Evolutionary conservation across 257 asterid genomes (phyloP).

Genomic region (Anisodus tanguticus): DNA sequence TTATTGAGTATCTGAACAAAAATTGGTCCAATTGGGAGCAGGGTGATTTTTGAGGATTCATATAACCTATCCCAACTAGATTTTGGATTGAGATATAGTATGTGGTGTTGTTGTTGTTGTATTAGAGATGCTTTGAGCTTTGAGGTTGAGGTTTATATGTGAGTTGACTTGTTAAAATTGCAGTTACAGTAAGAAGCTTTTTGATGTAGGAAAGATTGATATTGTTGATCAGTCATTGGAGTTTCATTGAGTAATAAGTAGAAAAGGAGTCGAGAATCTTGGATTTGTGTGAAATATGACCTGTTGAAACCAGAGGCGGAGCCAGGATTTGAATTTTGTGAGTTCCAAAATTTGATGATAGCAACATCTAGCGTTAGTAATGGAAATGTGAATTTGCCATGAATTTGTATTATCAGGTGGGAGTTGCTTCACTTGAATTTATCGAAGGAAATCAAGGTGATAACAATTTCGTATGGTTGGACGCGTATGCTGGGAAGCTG

Average conservation of each 20-base stretch:
- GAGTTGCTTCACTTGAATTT: background rate
- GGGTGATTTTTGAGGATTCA: background rate
- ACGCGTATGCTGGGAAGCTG: conserved; percentile 25
- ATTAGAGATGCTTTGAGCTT: background rate
- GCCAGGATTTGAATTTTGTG: too few species aligned
- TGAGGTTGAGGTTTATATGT: background rate
- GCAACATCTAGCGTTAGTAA: background rate
- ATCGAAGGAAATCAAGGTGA: background rate
- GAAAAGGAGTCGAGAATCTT: background rate
- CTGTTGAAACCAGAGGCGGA: too few species aligned
- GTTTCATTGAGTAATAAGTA: background rate
- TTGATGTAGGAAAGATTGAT: too few species aligned
- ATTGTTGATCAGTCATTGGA: background rate
- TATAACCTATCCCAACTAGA: background rate
- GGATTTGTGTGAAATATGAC: background rate
- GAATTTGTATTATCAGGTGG: background rate
- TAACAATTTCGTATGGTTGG: background rate
- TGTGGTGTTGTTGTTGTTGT: background rate
- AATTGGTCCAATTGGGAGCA: background rate
- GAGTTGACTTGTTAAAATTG: background rate
- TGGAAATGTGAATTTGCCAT: conserved; percentile 10
- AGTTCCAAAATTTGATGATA: too few species aligned
- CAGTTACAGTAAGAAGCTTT: background rate
- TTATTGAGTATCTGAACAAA: background rate
- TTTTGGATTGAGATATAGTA: background rate